Base-by-base conservation (phyloP, 352 stramenopile species). In the Phytophthora capsici region DNA sequence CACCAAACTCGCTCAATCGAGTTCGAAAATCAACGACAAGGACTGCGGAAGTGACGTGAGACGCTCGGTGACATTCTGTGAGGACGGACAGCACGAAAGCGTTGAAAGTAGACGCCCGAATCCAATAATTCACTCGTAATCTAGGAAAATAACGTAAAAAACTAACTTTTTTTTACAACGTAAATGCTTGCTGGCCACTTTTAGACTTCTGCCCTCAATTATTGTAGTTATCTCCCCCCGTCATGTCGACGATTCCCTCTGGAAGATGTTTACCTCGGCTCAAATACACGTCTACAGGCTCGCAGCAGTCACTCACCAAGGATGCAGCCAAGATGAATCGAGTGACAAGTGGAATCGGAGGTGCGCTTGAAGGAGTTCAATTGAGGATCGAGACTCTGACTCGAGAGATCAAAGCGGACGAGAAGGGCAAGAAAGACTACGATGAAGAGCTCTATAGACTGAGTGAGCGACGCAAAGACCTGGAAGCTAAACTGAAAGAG, bases 391-490 rank as follows among this genome's bases (percentile, higher is more conserved):
- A 79, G 16, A 80, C 70, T 47, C 75, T 93, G 12, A 84, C 84
- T 28, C 71, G 70, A 3, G 85, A 93, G 66, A 91, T 93, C 50
- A 77, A 81, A 41, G 85, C 73, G 5, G 85, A 93, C 37, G 81
- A 89, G 41, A 93, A 91, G 26, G 85, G 85, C 44, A 93, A 91
- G 38, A 73, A 88, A 34, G 82, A 90, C 40, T 93, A 91, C 59
- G 85, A 91, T 34, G 82, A 93, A 41, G 79, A 90, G 67, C 77
- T 93, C 32, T 88, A 88, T 37, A 79, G 81, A 6, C 56, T 93
- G 22, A 53, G 74, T 23, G 73, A 84, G 47, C 66, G 81, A 19
- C 73, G 77, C 1, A 59, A 73, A n/a, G 85, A 93, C 57, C 63
- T 88, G 16, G 69, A 87, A 25, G 36, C 47, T 26, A 90, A 91